Base-by-base conservation (phyloP, 352 stramenopile species). In the Phytophthora fragariae region DNA sequence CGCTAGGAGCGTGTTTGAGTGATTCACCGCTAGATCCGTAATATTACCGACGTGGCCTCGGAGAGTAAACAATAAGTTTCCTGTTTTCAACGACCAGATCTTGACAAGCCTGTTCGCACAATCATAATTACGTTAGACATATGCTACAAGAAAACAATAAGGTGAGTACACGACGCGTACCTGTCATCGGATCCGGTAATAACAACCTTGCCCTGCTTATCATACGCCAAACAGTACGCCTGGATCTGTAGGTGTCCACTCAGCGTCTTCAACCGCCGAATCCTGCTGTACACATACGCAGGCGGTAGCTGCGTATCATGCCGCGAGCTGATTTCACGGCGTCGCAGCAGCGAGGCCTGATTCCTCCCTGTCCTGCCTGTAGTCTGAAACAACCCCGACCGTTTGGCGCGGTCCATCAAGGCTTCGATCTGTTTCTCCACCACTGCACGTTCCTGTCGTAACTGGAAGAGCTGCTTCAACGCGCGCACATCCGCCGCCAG, bases 101-200 rank as follows among this genome's bases (percentile, higher is more conserved):
- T 99, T 99, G 33, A 99, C 94, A 14, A 99, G 80, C 57, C 94
- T 97, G 66, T 17, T 27, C 31, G 46, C 9, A 41, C 5, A 68
- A 49, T 29, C 8, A 72, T 55, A 41, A 0, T 54, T 7, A 49
- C 67, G 60, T 70, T 49, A 60, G 62, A 37, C 7, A 44, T 11
- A 54, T 44, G 15, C 21, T 19, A 39, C 12, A 55, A 65, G 3
- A 58, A 50, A 37, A n/a, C 12, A 73, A 31, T 53, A 12, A 5
- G 27, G 17, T 12, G 52, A 53, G 29, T 5, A 17, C 8, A 12
- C 35, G 35, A 41, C 35, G n/a, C 35, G 35, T 80, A 94, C 84
- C 88, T 87, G 76, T 99, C 98, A 77, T 99, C 97, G 0, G 97
- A 96, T 49, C 98, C 98, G 0, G 97, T 99, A 63, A 99, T 96